phyloP scores from a whole-genome alignment of 768 basidiomycete genomes.

The Tricholoma terreum region DNA sequence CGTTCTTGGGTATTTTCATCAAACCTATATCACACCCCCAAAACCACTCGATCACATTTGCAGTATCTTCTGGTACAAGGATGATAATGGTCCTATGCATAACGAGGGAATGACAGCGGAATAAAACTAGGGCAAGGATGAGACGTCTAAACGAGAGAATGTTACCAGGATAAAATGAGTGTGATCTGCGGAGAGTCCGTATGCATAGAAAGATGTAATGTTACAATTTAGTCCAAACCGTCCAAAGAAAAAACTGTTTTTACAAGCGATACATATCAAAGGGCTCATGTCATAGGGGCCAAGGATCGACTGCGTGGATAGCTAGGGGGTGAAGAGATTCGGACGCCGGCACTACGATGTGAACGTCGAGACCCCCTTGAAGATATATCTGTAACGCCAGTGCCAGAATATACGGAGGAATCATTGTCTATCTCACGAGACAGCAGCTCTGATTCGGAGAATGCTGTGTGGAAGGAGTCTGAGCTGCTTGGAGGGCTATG shows the following conservation, averaged over 20 bases:
- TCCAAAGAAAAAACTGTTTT: conserved; percentile 6
- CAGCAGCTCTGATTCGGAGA: conserved; percentile 31
- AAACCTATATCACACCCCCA: background rate
- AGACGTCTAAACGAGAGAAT: background rate
- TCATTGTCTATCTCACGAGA: conserved; percentile 12
- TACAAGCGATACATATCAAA: conserved; percentile 10
- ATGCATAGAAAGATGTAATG: conserved; percentile 8
- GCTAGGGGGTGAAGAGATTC: conserved; percentile 42
- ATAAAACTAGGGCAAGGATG: background rate
- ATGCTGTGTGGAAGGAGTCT: conserved; percentile 42
- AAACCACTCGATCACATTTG: background rate
- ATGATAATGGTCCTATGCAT: background rate
- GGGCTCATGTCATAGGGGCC: conserved; percentile 24
- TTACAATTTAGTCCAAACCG: conserved; percentile 20
- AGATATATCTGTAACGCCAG: conserved; percentile 25
- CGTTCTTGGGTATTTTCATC: background rate
- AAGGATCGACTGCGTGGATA: conserved; percentile 29
- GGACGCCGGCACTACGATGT: conserved; percentile 39
- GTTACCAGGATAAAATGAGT: background rate
- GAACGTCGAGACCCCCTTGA: conserved; percentile 30
- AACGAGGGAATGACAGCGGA: no score
- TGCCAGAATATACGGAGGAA: conserved; percentile 16
- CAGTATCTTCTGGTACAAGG: background rate
- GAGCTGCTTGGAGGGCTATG: conserved; percentile 41
- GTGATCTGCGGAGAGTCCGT: background rate